Evolutionary conservation across 164 flowering plant species (phyloP).

Genomic region (Nymphaea colorata): DNA sequence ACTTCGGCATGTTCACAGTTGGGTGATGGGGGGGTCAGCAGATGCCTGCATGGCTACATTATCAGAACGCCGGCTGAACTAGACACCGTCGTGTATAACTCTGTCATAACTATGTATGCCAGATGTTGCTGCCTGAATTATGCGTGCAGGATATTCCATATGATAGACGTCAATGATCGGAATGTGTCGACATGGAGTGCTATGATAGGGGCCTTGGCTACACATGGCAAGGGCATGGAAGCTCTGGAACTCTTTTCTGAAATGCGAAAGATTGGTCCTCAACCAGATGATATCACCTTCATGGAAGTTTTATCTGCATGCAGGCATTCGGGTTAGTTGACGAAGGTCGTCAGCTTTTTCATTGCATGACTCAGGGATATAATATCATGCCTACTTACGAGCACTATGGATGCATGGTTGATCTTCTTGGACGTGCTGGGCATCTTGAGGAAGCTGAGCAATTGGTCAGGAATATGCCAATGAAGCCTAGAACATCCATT

Average conservation of each 20-base stretch:
- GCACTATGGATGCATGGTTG: slow-evolving; percentile 57
- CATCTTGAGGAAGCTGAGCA: slow-evolving; percentile 31
- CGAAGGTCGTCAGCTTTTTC: slow-evolving; percentile 29
- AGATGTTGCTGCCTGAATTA: slow-evolving; percentile 38
- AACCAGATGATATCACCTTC: slow-evolving; percentile 37
- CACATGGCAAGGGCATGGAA: slow-evolving; percentile 33
- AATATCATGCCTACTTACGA: slow-evolving; percentile 28
- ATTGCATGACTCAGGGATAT: slow-evolving; percentile 31
- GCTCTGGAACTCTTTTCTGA: slow-evolving; percentile 31
- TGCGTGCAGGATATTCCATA: slow-evolving; percentile 29
- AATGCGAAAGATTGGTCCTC: slow-evolving; percentile 36
- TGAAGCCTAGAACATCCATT: slow-evolving; percentile 39
- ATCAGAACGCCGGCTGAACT: slow-evolving; percentile 3
- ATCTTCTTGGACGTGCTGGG: slow-evolving; percentile 57
- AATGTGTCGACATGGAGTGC: slow-evolving; percentile 28
- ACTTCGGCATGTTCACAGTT: slow-evolving; percentile 10
- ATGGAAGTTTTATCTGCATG: slow-evolving; percentile 48
- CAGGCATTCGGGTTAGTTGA: slow-evolving; percentile 44
- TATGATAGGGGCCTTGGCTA: slow-evolving; percentile 44
- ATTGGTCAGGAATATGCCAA: slow-evolving; percentile 34
- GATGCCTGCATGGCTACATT: slow-evolving; percentile 36
- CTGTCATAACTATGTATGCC: slow-evolving; percentile 47
- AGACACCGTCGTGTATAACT: slow-evolving; percentile 25
- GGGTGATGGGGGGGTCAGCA: not conserved
- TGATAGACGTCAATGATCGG: slow-evolving; percentile 16